A percentile compares a stretch with the other conserved stretches of the same genome.
These are phyloP conservation scores for Ustilago vetiveriae DNA, from an alignment of 1,284 basidiomycete species.

Conservation along the genomic window DNA sequence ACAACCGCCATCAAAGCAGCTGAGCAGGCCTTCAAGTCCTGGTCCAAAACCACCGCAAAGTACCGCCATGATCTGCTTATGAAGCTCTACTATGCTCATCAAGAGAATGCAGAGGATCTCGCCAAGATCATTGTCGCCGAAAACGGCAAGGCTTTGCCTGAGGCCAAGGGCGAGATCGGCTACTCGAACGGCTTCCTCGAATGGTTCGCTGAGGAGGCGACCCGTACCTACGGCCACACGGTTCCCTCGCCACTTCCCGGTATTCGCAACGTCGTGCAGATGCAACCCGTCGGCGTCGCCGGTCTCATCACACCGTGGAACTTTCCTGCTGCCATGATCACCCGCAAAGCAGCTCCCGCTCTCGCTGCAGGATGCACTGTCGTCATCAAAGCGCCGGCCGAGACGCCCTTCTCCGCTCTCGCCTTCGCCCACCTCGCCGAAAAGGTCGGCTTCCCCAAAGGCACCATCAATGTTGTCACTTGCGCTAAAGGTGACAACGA, in stretches of 20 bases:
- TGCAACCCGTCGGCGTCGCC: conserved; percentile 85
- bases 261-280: conserved; percentile 82
- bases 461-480: conserved; percentile 93
- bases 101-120: conserved; percentile 59
- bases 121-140: conserved; percentile 65
- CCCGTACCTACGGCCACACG: conserved; percentile 74
- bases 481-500: conserved; percentile 79
- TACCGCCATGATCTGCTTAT: conserved; percentile 60
- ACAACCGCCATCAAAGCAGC: conserved; percentile 60
- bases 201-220: conserved; percentile 62
- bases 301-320: conserved; percentile 68
- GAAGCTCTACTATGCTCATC: conserved; percentile 57
- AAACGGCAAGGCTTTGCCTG: conserved; percentile 63
- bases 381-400: conserved; percentile 93
- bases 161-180: conserved; percentile 63
- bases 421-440: conserved; percentile 84
- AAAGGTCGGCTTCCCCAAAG: conserved; percentile 89
- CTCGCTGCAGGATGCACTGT: conserved; percentile 92
- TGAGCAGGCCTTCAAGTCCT: conserved; percentile 52
- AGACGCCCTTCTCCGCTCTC: conserved; percentile 92
- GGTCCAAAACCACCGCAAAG: conserved; percentile 63
- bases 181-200: conserved; percentile 65
- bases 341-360: conserved; percentile 85
- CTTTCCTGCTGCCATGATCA: conserved; percentile 72
- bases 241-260: conserved; percentile 80